Evolutionary conservation across 116 monocot genomes (phyloP), one percentile per base, ranked within the genome.

Genomic region (Papilionanthe hybrid): DNA sequence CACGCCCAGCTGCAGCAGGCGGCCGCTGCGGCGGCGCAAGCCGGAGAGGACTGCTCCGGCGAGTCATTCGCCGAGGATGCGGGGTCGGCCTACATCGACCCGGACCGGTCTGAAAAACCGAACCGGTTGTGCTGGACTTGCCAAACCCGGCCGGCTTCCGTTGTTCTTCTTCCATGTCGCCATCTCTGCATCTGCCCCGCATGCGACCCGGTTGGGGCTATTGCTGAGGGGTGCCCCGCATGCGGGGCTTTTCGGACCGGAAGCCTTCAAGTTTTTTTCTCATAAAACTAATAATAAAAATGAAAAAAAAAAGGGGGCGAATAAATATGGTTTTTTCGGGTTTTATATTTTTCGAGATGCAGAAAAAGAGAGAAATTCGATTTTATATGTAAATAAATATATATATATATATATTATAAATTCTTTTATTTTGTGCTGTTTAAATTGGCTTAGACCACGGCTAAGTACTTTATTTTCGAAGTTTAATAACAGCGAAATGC

Each of bases 141-240:
- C 48, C 78, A 83, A 66, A 67, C 73, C 0, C 65, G 80, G 45
- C 82, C 72, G 22, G 90, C 83, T 0, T 78, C 88, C 27, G 90
- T 90, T 28, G 93, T 93, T 49, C 78, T 93, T 58, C 80, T 93
- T 44, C 93, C 93, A 5, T 93, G 90, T 72, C 80, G 93, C 53
- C 93, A 90, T 72, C 87, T 93, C 1, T 88, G 86, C 76, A 83
- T 93, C 50, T 93, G 93, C 82, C 60, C 78, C 48, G 90, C 67
- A 4, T 92, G 92, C 84, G 88, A 88, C 68, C 77, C 79, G 68
- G 72, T 60, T 42, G 72, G 47, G 47, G 45, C 77, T 79, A 81
- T 49, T 50, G 82, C 42, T 43, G 75, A 66, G 10, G 48, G 82
- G 55, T 93, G 92, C 78, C 92, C 92, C 15, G 86, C 88, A 42